These are phyloP conservation scores for Rhizopus arrhizus DNA, from an alignment of 371 early-diverging fungal species.

Conservation along the genomic window DNA sequence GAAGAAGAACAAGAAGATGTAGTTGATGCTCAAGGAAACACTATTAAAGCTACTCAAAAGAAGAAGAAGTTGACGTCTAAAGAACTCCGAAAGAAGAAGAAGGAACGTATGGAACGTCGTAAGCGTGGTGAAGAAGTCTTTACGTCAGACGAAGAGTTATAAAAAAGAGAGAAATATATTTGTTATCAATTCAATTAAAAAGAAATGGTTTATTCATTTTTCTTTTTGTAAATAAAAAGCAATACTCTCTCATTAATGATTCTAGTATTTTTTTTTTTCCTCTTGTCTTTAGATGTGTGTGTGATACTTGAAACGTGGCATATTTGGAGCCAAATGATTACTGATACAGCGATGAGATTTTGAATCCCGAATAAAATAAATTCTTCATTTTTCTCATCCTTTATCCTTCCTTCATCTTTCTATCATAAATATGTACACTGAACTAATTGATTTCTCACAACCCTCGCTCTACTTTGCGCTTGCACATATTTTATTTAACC, in stretches of 20 bases:
- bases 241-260: neutral
- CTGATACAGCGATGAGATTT: neutral
- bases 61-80: slow-evolving; percentile 54
- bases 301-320: neutral
- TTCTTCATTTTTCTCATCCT: neutral
- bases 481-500: slow-evolving; percentile 83
- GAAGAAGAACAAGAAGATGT: slow-evolving; percentile 47
- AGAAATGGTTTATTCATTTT: neutral
- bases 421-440: neutral
- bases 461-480: slow-evolving; percentile 69
- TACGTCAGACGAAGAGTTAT: slow-evolving; percentile 53
- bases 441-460: slow-evolving; percentile 60
- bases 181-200: neutral
- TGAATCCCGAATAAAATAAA: neutral
- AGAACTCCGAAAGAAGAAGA: slow-evolving; percentile 61
- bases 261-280: neutral
- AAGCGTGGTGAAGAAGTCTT: slow-evolving; percentile 62
- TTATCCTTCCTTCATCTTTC: neutral
- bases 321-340: neutral
- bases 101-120: slow-evolving; percentile 60
- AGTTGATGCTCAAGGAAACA: slow-evolving; percentile 58
- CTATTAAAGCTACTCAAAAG: slow-evolving; percentile 50
- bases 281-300: neutral
- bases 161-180: slow-evolving; percentile 7
- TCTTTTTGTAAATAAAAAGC: neutral